A percentile compares a stretch with the other conserved stretches of the same genome.
phyloP scores from a whole-genome alignment of 73 alveolate genomes.

The Tetrahymena malaccensis region DNA sequence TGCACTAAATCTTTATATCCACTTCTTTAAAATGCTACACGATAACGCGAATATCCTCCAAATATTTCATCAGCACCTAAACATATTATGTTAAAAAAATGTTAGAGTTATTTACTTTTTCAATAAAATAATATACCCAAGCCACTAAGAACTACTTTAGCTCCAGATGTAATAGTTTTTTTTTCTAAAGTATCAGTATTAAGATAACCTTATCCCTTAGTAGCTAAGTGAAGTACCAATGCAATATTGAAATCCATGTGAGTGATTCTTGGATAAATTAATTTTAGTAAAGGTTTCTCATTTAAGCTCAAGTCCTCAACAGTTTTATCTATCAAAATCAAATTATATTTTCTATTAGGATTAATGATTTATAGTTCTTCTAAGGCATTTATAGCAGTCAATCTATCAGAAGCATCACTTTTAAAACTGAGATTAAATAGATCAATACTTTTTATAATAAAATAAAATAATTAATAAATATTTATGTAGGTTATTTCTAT shows the following conservation, averaged over 20 bases:
- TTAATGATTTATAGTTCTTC: slow-evolving; percentile 19
- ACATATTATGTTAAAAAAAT: background rate
- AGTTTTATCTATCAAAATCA: slow-evolving; percentile 66
- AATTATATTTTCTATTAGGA: slow-evolving; percentile 51
- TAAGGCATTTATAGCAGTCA: slow-evolving; percentile 12
- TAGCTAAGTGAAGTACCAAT: slow-evolving; percentile 76
- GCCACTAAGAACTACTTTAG: slow-evolving; percentile 41
- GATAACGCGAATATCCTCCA: slow-evolving; percentile 92
- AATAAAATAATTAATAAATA: background rate
- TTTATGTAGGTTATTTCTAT: too few relatives aligned
- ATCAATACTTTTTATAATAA: slow-evolving; percentile 1
- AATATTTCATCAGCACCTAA: slow-evolving; percentile 95
- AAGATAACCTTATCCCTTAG: slow-evolving; percentile 65
- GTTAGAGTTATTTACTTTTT: background rate
- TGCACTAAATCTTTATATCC: slow-evolving; percentile 59
- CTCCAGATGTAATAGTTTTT: background rate
- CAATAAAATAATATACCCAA: background rate
- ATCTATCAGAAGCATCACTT: slow-evolving; percentile 42
- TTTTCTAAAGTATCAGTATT: background rate
- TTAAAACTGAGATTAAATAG: slow-evolving; percentile 21
- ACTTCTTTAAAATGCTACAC: slow-evolving; percentile 66
- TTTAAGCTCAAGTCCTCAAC: slow-evolving; percentile 45
- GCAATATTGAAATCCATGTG: slow-evolving; percentile 97
- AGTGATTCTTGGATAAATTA: slow-evolving; percentile 75
- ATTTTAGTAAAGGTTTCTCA: slow-evolving; percentile 51